Percentiles rank a stretch among this genome's conserved stretches.
Evolutionary conservation across 2,329 filamentous ascomycete genomes (phyloP).

Genomic region (Dothiorella sarmentorum): DNA sequence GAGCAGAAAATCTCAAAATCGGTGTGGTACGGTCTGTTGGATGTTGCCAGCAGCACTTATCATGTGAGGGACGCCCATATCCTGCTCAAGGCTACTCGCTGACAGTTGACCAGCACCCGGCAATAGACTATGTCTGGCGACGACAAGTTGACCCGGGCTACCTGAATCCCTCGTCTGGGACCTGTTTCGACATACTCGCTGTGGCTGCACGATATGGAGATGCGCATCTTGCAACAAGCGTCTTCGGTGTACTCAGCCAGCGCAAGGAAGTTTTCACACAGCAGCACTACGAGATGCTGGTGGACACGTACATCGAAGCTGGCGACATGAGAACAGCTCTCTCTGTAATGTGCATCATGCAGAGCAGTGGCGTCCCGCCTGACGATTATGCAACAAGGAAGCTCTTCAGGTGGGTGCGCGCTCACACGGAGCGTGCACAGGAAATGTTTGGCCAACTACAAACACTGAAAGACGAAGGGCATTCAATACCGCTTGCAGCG

Average conservation of each 20-base stretch:
- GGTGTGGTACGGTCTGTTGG: slow-evolving; percentile 71
- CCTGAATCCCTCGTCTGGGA: slow-evolving; percentile 61
- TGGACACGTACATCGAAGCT: slow-evolving; percentile 63
- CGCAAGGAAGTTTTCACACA: slow-evolving; percentile 56
- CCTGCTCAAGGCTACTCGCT: not conserved
- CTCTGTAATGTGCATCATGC: slow-evolving; percentile 70
- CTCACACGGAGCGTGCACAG: slow-evolving; percentile 42
- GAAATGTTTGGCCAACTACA: slow-evolving; percentile 57
- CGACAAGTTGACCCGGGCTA: slow-evolving; percentile 57
- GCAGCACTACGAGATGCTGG: slow-evolving; percentile 76
- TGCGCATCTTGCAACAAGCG: slow-evolving; percentile 64
- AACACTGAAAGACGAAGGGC: slow-evolving; percentile 48
- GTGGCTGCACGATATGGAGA: slow-evolving; percentile 69
- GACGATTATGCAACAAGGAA: slow-evolving; percentile 60
- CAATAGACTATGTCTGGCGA: slow-evolving; percentile 69
- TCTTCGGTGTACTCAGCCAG: slow-evolving; percentile 62
- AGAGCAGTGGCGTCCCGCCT: slow-evolving; percentile 57
- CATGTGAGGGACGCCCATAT: slow-evolving; percentile 45
- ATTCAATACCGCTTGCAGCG: slow-evolving; percentile 50
- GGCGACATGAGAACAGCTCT: slow-evolving; percentile 65
- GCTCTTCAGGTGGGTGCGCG: slow-evolving; percentile 56
- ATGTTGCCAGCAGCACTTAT: slow-evolving; percentile 63
- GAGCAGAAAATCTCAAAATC: slow-evolving; percentile 21
- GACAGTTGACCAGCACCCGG: slow-evolving; percentile 51
- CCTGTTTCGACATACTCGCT: slow-evolving; percentile 66